Evolutionary conservation across 148 eudicot genomes (phyloP).

Genomic region (Linanthus parryae): DNA sequence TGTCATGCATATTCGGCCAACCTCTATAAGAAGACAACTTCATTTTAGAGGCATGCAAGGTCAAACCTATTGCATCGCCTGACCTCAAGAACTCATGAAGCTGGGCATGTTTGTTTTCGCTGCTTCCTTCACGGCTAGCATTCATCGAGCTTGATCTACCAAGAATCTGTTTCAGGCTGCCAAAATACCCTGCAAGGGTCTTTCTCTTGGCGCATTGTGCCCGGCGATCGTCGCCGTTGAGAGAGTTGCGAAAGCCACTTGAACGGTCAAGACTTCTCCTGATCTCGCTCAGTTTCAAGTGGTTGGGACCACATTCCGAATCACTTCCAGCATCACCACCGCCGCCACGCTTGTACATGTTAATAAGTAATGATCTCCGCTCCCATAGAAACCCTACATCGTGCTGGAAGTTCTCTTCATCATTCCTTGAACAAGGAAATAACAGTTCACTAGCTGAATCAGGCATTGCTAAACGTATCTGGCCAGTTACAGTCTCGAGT

Average conservation of each 20-base stretch:
- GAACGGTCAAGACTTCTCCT: constrained; percentile 44
- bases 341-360: constrained; percentile 41
- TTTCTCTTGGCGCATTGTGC: constrained; percentile 36
- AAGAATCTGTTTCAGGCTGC: constrained; percentile 47
- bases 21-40: constrained; percentile 66
- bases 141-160: constrained; percentile 41
- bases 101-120: constrained; percentile 52
- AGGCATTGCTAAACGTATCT: constrained; percentile 35
- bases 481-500: constrained; percentile 61
- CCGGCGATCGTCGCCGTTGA: constrained; percentile 31
- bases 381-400: constrained; percentile 27
- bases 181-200: no score
- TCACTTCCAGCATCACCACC: constrained; percentile 24
- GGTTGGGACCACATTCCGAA: constrained; percentile 30
- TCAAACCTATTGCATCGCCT: no score
- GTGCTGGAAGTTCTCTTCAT: constrained; percentile 26
- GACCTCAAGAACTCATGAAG: constrained; percentile 60
- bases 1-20: constrained; percentile 87
- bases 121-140: constrained; percentile 30
- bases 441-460: constrained; percentile 25
- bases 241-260: constrained; percentile 33
- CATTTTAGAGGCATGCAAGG: constrained; percentile 54
- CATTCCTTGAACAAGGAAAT: constrained; percentile 45
- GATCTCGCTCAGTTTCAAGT: constrained; percentile 43
- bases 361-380: constrained; percentile 42